Conservation (phyloP, 192 early-diverging fungal species). For the Paraglomus brasilianum region DNA sequence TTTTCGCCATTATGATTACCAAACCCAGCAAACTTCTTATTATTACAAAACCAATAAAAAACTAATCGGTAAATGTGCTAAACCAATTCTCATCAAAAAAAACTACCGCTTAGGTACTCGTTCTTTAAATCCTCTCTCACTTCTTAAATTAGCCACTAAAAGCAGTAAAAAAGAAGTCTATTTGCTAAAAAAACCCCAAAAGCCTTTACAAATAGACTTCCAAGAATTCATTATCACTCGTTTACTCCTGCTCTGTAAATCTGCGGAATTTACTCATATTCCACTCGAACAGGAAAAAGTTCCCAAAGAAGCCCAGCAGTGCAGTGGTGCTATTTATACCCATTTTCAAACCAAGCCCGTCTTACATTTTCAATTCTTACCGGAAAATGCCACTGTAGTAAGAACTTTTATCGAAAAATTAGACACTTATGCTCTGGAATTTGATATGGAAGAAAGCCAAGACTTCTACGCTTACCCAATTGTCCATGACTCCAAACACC, state of each 20-base stretch:
- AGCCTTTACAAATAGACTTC: slow-evolving; percentile 1
- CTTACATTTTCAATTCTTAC: background rate
- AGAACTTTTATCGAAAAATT: background rate
- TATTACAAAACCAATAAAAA: background rate
- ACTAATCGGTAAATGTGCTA: background rate
- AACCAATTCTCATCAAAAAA: background rate
- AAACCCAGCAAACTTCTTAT: background rate
- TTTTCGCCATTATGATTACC: slow-evolving; percentile 8
- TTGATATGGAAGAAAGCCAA: background rate
- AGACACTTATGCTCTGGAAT: slow-evolving; percentile 13
- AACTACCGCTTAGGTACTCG: background rate
- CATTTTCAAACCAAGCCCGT: background rate
- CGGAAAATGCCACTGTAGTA: slow-evolving; percentile 1
- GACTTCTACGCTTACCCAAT: background rate
- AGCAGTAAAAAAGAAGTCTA: slow-evolving; percentile 4
- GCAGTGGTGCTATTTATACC: background rate
- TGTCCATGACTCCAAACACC: background rate
- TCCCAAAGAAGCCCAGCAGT: background rate
- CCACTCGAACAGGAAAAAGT: background rate
- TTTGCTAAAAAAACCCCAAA: slow-evolving; percentile 2
- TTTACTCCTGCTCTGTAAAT: background rate
- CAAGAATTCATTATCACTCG: slow-evolving; percentile 14
- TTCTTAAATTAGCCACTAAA: slow-evolving; percentile 5
- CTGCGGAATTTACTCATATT: background rate
- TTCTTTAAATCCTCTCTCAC: slow-evolving; percentile 1